A percentile compares a stretch with the other conserved stretches of the same genome.
phyloP scores from a whole-genome alignment of 148 eudicot species.

The Mesembryanthemum crystallinum region DNA sequence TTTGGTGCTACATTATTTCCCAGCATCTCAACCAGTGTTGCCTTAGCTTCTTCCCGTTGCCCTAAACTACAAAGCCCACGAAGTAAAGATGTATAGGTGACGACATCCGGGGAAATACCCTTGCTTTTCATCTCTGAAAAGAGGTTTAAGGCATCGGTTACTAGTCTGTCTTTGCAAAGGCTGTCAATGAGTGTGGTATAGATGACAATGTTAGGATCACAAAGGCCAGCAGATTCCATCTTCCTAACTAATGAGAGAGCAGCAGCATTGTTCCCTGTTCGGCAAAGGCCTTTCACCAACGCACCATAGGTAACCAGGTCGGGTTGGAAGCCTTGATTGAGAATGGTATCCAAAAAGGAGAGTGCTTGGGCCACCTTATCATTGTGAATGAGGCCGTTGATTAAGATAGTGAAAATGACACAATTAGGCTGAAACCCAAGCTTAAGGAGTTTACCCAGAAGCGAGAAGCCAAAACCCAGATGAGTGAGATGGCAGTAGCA shows the following conservation, averaged over 20 bases:
- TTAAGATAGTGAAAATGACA: not conserved
- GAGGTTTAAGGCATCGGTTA: slow-evolving; percentile 6
- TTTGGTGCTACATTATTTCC: not conserved
- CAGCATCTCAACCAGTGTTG: slow-evolving; percentile 5
- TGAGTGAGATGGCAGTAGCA: slow-evolving; percentile 12
- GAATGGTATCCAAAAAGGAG: slow-evolving; percentile 3
- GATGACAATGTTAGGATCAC: slow-evolving; percentile 6
- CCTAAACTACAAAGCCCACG: slow-evolving; percentile 23
- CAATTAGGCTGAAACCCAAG: slow-evolving; percentile 7
- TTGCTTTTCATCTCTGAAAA: slow-evolving; percentile 18
- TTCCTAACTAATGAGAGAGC: slow-evolving; percentile 17
- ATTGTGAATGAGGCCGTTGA: slow-evolving; percentile 8
- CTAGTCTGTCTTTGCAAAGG: slow-evolving; percentile 15
- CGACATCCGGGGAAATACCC: slow-evolving; percentile 4
- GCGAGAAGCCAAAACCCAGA: not conserved
- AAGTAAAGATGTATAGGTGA: slow-evolving; percentile 18
- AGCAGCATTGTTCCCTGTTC: slow-evolving; percentile 1
- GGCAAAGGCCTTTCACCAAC: slow-evolving; percentile 6
- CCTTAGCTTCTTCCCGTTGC: slow-evolving; percentile 11
- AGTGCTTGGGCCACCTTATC: not conserved
- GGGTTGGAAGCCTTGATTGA: slow-evolving; percentile 13
- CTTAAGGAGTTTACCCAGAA: slow-evolving; percentile 14
- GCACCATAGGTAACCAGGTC: not conserved
- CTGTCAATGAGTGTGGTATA: slow-evolving; percentile 23
- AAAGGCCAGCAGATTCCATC: slow-evolving; percentile 7